Base-by-base conservation (phyloP, 495 filamentous ascomycete species). In the Margaritispora aquatica region DNA sequence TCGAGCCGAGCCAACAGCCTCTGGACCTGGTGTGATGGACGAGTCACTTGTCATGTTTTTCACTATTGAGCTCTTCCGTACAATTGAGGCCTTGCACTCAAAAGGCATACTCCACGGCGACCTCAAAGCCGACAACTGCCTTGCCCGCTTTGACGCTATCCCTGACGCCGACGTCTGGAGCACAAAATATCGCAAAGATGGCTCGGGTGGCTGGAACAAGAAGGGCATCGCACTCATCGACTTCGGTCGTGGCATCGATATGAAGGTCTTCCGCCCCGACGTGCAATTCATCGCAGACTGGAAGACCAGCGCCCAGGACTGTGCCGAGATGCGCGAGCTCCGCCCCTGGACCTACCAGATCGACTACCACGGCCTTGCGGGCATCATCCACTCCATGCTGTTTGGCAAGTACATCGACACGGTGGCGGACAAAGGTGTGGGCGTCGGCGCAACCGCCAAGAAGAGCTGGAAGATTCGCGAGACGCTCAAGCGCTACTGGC, bases 391-490 rank as follows among this genome's bases (percentile, higher is more conserved):
- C 67, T 83, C 81, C 29, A 77, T 98, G 67, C 79, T 98, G 0
- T 97, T 96, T 69, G 94, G 94, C 5, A 89, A 89, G 66, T 96
- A 97, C 74, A 90, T 98, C 61, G 90, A 97, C 66, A 94, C 90
- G 17, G 73, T 83, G 11, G 79, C 78, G 3, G 78, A 80, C 15
- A 68, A 63, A 3, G 78, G 75, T 8, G 70, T 76, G 0, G 73
- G 74, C 13, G 54, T 75, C 19, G 77, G 77, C 1, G 68, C 69
- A n/a, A 76, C 73, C 0, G 78, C 75, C 15, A 82, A 80, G 20
- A 82, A 83, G 69, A 85, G 80, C 61, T 92, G 88, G 64, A 78
- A 77, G 36, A 84, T 96, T 55, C 80, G 83, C 27, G 90, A 95
- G 70, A 77, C 75, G 1, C 69, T 97, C 55, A 97, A 97, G 73